Base-by-base conservation (phyloP, 2,329 filamentous ascomycete genomes). In the Emericellopsis atlantica region DNA sequence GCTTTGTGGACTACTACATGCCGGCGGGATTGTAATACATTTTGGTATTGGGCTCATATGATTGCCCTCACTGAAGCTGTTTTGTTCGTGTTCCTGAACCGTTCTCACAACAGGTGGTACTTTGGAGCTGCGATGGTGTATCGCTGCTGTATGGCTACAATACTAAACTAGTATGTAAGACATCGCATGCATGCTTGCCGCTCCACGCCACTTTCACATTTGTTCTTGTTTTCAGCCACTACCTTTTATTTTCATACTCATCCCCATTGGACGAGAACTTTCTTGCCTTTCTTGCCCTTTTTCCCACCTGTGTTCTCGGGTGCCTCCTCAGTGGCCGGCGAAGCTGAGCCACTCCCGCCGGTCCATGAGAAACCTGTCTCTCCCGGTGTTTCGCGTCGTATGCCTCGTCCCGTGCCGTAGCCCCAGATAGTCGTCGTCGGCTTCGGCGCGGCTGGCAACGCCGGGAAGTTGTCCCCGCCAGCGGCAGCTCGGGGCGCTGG, bases 361-460 rank as follows among this genome's bases (percentile, higher is more conserved):
- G 68, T 67, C 74, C 74, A 78, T 26, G 65, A 64, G 49, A 77
- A 78, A 2, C 66, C 69, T 0, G 71, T 72, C 14, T 68, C 63
- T 29, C 63, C 29, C 15, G 22, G 7, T 11, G 35, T 59, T 49
- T 79, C 75, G 34, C 76, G 59, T 37, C 73, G 64, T 14, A 81
- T 74, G 26, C 66, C 57, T 4, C 62, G 56, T 4, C 75, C 63
- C 5, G 62, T 58, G 2, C 76, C 76, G 49, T 79, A 79, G 3
- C 74, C 74, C 41, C 79, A 78, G 36, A 80, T 76, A 0, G 73
- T 76, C 2, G 73, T 77, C 34, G 66, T 65, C 4, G 74, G 73
- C 52, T 80, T 95, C 0, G 84, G 73, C 1, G 87, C 88, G 0
- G 79, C 70, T 0, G 89, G 89, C 1, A 95, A 70, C 2, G 87